Base-by-base conservation (phyloP, 495 filamentous ascomycete genomes). In the Cercophora scortea region DNA sequence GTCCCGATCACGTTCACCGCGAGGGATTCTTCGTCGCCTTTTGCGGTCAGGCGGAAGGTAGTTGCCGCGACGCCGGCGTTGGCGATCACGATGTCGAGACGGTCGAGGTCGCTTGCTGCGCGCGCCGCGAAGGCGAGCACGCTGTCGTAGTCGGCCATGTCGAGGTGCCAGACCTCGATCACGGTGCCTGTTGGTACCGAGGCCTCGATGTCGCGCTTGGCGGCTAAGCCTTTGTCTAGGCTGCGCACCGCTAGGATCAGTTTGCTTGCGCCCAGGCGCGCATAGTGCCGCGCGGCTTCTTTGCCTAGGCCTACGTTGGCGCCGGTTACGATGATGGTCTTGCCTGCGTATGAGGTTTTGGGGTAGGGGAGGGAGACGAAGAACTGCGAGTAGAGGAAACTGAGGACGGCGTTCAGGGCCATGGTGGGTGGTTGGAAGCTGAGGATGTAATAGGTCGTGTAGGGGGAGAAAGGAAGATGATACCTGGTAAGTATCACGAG, bases 1-100 rank as follows among this genome's bases (percentile, higher is more conserved):
- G 69, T 79, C 32, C 62, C 69, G 54, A 81, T 61, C 12, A 78
- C 71, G 49, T 85, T 85, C 32, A 82, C 75, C 0, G 77, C 77
- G 39, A 83, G 68, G 1, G 55, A 65, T 9, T 54, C 55, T 59
- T 80, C 76, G 17, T 75, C 62, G 6, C 66, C 70, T 46, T 76
- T 42, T 10, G 38, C 38, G 7, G 46, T 43, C 9, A 49, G 53
- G 0, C 49, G 42, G n/a, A 54, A 74, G 0, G 38, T 45, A 0
- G 45, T 8, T 6, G 53, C 54, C 2, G 33, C 45, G 17, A 77
- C 13, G 2, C 69, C 77, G 0, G 74, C 75, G 49, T 80, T 81
- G 17, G 70, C 60, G 4, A 79, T 52, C 4, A 71, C 50, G 25
- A 72, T 64, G 49, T 81, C 73, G 1, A 80, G 35, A 0, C 70